phyloP scores from a whole-genome alignment of 108 stramenopile species.

The Cyclotella kingstonii region DNA sequence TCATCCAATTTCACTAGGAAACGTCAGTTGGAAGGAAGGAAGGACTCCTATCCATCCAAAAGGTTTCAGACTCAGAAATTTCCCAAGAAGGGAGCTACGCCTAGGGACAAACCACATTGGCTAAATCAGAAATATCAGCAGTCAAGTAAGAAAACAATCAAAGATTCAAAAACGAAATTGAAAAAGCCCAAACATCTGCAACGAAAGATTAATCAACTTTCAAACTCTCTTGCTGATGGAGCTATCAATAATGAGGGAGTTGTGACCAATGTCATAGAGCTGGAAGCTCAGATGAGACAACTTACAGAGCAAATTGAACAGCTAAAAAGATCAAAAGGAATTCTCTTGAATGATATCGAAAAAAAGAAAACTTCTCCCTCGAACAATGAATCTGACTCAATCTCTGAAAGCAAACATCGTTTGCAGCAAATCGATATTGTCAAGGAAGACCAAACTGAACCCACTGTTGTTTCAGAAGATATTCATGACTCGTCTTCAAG shows the following conservation, averaged over 20 bases:
- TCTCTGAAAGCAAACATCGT: too few species aligned
- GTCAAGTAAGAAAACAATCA: slow-evolving; percentile 28
- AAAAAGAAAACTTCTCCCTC: neutral
- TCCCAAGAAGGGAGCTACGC: neutral
- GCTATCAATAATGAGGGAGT: slow-evolving; percentile 7
- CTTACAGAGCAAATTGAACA: slow-evolving; percentile 9
- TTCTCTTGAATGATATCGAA: neutral
- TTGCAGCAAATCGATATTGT: too few species aligned
- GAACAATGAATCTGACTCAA: neutral
- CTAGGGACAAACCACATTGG: slow-evolving; percentile 3
- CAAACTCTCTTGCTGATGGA: slow-evolving; percentile 32
- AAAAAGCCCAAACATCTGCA: slow-evolving; percentile 88
- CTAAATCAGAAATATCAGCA: neutral
- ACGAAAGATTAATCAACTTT: slow-evolving; percentile 65
- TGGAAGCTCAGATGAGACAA: slow-evolving; percentile 39
- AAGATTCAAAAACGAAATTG: slow-evolving; percentile 25
- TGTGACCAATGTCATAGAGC: slow-evolving; percentile 18
- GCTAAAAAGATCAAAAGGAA: neutral
- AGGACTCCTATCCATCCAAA: slow-evolving; percentile 2
- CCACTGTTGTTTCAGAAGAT: too few species aligned
- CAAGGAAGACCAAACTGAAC: too few species aligned
- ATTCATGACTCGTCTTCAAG: neutral
- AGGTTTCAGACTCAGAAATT: neutral
- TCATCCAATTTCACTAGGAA: neutral
- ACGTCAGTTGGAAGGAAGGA: slow-evolving; percentile 12